Evolutionary conservation across 495 filamentous ascomycete species (phyloP).

Genomic region (Hypoxylon trugodes): DNA sequence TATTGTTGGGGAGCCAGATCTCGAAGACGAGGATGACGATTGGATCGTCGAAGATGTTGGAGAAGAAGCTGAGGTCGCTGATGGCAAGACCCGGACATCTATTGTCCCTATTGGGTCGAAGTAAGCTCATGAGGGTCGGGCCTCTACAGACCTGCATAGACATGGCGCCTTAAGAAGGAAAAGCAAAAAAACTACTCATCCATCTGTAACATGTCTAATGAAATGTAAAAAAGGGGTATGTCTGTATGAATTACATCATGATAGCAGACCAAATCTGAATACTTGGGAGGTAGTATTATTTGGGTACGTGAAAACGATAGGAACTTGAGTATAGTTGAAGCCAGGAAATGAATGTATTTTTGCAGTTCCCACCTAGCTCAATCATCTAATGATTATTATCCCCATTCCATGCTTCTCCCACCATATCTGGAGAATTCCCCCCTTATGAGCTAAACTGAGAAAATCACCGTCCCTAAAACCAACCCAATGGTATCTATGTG

Average conservation of each 20-base stretch:
- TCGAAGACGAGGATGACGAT: conserved; percentile 58
- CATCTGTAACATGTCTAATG: conserved; percentile 29
- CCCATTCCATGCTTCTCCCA: conserved; percentile 2
- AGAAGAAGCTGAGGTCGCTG: conserved; percentile 19
- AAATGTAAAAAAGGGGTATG: neutral
- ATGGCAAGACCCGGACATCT: conserved; percentile 13
- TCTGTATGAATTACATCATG: neutral
- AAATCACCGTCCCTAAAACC: conserved; percentile 9
- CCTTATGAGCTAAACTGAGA: conserved; percentile 7
- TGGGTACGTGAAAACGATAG: neutral
- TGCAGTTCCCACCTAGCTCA: conserved; percentile 1
- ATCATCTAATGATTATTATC: conserved; percentile 19
- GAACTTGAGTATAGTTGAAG: neutral
- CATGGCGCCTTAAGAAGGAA: neutral
- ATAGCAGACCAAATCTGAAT: neutral
- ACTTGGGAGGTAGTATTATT: neutral
- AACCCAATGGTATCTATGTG: conserved; percentile 40
- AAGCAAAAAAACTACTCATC: neutral
- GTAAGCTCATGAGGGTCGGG: conserved; percentile 10
- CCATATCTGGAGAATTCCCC: conserved; percentile 5
- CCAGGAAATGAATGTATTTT: conserved; percentile 18
- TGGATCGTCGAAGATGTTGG: conserved; percentile 52
- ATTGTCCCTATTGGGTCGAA: conserved; percentile 19
- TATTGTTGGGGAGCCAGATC: conserved; percentile 63
- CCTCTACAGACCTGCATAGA: conserved; percentile 3